A percentile compares a stretch with the other conserved stretches of the same genome.
These are phyloP conservation scores for Dictyostelium firmibasis DNA, from an alignment of 78 protist species.

Conservation along the genomic window DNA sequence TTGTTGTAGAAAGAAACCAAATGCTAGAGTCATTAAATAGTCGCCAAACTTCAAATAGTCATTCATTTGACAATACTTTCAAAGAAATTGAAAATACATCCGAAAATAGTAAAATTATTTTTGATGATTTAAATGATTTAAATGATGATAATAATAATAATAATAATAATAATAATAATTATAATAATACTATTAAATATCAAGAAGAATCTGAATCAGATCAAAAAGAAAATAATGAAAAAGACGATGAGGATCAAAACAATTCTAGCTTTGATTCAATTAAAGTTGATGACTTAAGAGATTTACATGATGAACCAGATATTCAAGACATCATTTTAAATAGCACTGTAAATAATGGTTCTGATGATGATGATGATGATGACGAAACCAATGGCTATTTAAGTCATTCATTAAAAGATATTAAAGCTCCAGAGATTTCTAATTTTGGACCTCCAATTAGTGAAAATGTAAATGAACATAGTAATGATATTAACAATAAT, in stretches of 20 bases:
- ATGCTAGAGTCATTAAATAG: neutral
- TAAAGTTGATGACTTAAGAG: neutral
- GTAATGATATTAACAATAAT: neutral
- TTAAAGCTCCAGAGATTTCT: neutral
- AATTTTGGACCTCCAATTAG: neutral
- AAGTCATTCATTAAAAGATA: neutral
- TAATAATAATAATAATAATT: neutral
- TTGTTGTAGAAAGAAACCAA: neutral
- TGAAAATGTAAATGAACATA: neutral
- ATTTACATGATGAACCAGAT: neutral
- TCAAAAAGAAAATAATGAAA: neutral
- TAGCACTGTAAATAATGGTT: neutral
- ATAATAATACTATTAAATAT: neutral
- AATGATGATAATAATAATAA: neutral
- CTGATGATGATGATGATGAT: neutral
- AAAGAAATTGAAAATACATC: neutral
- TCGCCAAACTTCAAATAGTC: neutral
- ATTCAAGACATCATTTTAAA: neutral
- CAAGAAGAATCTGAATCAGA: neutral
- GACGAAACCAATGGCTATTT: neutral
- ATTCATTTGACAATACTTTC: neutral
- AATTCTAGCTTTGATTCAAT: neutral
- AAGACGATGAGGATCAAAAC: neutral
- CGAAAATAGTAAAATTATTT: neutral
- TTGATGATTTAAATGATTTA: neutral